These are phyloP conservation scores for Podosphaera xanthii DNA, from an alignment of 2,329 filamentous ascomycete species.

Conservation along the genomic window DNA sequence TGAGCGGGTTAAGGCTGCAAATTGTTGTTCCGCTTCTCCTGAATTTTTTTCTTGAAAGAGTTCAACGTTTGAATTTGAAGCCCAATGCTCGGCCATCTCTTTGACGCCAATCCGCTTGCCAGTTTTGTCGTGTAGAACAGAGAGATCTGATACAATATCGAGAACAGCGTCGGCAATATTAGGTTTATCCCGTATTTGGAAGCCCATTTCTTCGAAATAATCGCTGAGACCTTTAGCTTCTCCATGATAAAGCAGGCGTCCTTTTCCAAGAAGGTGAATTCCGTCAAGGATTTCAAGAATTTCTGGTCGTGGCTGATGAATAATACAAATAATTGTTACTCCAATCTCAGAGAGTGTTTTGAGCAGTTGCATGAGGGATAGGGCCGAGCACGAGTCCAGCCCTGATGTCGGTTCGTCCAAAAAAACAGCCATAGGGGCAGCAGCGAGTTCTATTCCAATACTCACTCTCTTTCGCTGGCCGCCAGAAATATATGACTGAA, in stretches of 20 bases:
- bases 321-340: slow-evolving; percentile 30
- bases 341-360: slow-evolving; percentile 33
- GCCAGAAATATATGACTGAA: slow-evolving; percentile 36
- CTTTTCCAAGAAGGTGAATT: slow-evolving; percentile 36
- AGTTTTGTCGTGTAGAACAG: slow-evolving; percentile 13
- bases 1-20: slow-evolving; percentile 21
- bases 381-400: slow-evolving; percentile 38
- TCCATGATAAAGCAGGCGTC: slow-evolving; percentile 31
- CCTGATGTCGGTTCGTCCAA: slow-evolving; percentile 18
- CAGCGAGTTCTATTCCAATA: slow-evolving; percentile 36
- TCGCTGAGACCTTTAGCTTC: slow-evolving; percentile 20
- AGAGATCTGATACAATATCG: slow-evolving; percentile 25
- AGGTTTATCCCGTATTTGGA: slow-evolving; percentile 23
- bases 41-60: not conserved
- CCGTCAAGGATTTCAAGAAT: slow-evolving; percentile 36
- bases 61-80: slow-evolving; percentile 17
- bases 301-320: slow-evolving; percentile 31
- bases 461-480: slow-evolving; percentile 37
- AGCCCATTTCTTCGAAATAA: slow-evolving; percentile 31
- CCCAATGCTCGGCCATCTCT: slow-evolving; percentile 22
- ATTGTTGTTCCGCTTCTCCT: slow-evolving; percentile 9
- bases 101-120: slow-evolving; percentile 31
- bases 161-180: slow-evolving; percentile 35
- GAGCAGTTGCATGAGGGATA: slow-evolving; percentile 37
- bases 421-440: slow-evolving; percentile 34